phyloP scores from a whole-genome alignment of 129 eudicot genomes.

The Dittrichia graveolens region DNA sequence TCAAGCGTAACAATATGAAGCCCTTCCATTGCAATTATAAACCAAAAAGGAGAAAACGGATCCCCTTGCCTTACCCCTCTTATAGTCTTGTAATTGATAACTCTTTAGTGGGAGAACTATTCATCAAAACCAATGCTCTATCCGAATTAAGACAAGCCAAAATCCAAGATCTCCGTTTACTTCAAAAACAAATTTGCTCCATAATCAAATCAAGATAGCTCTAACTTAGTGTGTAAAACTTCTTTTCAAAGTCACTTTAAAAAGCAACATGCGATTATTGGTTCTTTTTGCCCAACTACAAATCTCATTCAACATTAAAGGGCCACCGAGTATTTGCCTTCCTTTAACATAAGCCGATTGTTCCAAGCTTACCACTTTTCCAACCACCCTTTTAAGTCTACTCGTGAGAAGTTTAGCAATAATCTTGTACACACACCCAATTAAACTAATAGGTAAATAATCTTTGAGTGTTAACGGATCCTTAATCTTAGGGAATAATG shows the following conservation, averaged over 20 bases:
- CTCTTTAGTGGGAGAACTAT: not conserved
- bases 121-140: not conserved
- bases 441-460: not conserved
- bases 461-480: not conserved
- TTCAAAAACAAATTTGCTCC: not conserved
- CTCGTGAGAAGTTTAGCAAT: not conserved
- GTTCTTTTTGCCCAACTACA: not conserved
- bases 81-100: not conserved
- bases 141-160: not conserved
- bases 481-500: not conserved
- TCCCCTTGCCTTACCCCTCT: not conserved
- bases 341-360: not conserved
- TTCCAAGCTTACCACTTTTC: not conserved
- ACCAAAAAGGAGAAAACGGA: not conserved
- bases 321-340: not conserved
- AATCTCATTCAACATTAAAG: not conserved
- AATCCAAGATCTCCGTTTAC: not conserved
- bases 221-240: not conserved
- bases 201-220: not conserved
- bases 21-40: not conserved
- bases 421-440: not conserved
- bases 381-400: not conserved
- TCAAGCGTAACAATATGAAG: too few species aligned
- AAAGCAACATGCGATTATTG: not conserved
- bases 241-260: not conserved